A percentile compares a stretch with the other conserved stretches of the same genome.
These are phyloP conservation scores for Monilinia laxa DNA, from an alignment of 2,329 filamentous ascomycete genomes.

Conservation along the genomic window DNA sequence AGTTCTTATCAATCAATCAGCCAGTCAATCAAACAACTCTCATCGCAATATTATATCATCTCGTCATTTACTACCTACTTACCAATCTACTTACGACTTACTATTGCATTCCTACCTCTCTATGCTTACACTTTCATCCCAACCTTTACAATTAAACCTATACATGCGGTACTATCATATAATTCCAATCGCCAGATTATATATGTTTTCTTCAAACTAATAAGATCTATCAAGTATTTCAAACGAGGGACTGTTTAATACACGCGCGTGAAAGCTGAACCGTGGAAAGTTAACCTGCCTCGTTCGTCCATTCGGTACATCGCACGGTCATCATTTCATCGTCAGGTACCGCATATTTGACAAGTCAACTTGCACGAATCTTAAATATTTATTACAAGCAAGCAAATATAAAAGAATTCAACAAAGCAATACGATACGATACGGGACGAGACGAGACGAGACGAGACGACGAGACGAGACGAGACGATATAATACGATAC, in stretches of 20 bases:
- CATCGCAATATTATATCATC: not conserved
- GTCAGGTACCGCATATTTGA: slow-evolving; percentile 25
- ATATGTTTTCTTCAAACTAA: not conserved
- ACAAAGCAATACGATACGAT: not conserved
- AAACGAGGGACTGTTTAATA: not conserved
- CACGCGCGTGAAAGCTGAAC: slow-evolving; percentile 16
- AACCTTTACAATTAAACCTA: not conserved
- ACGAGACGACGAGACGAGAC: too few species aligned
- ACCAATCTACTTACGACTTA: not conserved
- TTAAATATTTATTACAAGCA: not conserved
- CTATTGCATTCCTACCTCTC: not conserved
- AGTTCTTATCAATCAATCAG: not conserved
- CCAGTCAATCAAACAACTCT: not conserved
- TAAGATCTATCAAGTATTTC: not conserved
- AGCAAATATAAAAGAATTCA: not conserved
- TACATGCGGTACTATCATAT: not conserved
- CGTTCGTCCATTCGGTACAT: slow-evolving; percentile 16
- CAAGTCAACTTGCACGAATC: slow-evolving; percentile 24
- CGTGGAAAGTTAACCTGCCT: slow-evolving; percentile 5
- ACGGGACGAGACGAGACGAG: too few species aligned
- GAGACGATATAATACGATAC: not conserved
- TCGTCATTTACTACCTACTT: not conserved
- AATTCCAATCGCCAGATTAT: not conserved
- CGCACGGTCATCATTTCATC: slow-evolving; percentile 25
- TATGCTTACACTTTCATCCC: not conserved